These are phyloP conservation scores for Chalciporus sphaerocephalus DNA, from an alignment of 768 basidiomycete genomes.

Conservation along the genomic window DNA sequence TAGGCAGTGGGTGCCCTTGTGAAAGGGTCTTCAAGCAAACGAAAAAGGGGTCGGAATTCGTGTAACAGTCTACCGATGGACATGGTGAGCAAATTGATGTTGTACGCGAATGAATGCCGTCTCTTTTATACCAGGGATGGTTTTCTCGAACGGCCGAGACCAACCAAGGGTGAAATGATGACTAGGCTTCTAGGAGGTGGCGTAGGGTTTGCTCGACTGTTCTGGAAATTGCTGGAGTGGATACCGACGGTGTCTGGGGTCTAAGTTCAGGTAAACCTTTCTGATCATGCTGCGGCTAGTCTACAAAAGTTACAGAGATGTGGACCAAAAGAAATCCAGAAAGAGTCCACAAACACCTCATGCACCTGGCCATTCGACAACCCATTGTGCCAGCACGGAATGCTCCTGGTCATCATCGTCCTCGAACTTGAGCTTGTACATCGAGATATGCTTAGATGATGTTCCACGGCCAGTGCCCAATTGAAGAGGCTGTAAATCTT, in stretches of 20 bases:
- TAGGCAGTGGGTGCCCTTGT: conserved; percentile 27
- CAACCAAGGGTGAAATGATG: conserved; percentile 6
- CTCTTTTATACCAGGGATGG: conserved; percentile 9
- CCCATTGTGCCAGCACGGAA: conserved; percentile 68
- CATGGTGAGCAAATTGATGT: conserved; percentile 41
- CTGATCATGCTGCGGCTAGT: background rate
- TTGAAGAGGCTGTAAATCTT: conserved; percentile 32
- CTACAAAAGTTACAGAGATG: background rate
- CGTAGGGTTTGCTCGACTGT: conserved; percentile 1
- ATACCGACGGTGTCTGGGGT: conserved; percentile 13
- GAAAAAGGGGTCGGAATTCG: conserved; percentile 73
- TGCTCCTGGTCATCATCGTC: conserved; percentile 86
- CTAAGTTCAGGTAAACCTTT: conserved; percentile 1
- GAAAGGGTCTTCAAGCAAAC: conserved; percentile 71
- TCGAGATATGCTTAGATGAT: conserved; percentile 47
- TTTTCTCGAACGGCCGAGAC: too few relatives aligned
- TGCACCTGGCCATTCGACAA: conserved; percentile 72
- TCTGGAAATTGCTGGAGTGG: conserved; percentile 21
- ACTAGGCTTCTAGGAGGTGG: conserved; percentile 9
- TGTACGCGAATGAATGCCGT: background rate
- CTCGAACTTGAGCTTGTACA: conserved; percentile 82
- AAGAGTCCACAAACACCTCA: background rate
- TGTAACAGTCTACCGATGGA: conserved; percentile 63
- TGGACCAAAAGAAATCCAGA: background rate
- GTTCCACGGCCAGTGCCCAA: conserved; percentile 24